A percentile compares a stretch with the other conserved stretches of the same genome.
Conservation (phyloP, 208 protist genomes). For the Crithidia fasciculata region DNA sequence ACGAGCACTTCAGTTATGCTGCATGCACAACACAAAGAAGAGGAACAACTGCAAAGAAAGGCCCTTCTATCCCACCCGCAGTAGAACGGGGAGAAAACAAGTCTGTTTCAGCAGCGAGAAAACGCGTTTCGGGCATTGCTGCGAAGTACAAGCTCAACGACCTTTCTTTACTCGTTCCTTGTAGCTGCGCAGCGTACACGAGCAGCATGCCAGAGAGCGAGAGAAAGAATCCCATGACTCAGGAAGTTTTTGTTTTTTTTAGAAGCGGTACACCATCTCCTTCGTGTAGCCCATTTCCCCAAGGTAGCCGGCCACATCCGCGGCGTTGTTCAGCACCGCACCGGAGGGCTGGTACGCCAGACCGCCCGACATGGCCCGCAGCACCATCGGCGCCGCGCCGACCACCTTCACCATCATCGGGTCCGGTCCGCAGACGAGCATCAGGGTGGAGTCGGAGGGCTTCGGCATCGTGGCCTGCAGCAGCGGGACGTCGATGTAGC, state of each 20-base stretch:
- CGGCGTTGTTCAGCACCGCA: conserved; percentile 77
- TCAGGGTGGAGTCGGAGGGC: conserved; percentile 67
- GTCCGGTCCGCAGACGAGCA: conserved; percentile 91
- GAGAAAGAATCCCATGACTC: no score
- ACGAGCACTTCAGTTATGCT: neutral
- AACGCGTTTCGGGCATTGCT: no score
- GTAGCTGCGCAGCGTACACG: no score
- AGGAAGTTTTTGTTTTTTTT: conserved; percentile 18
- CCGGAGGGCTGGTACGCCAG: conserved; percentile 79
- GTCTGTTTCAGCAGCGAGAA: no score
- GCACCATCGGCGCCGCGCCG: conserved; percentile 57
- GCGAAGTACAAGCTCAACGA: no score
- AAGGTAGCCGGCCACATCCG: conserved; percentile 77
- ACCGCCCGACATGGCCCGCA: conserved; percentile 78
- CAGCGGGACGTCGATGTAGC: conserved; percentile 77
- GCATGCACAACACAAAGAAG: neutral
- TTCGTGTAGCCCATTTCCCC: conserved; percentile 77
- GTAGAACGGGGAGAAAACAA: neutral
- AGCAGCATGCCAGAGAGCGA: no score
- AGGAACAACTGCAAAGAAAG: neutral
- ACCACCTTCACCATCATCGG: conserved; percentile 83
- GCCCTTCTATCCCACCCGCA: neutral
- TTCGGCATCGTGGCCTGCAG: conserved; percentile 80
- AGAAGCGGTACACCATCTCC: conserved; percentile 90
- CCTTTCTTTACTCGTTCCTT: no score